phyloP scores from a whole-genome alignment of 805 yeast genomes.

The Maudiozyma serrabonitensis region DNA sequence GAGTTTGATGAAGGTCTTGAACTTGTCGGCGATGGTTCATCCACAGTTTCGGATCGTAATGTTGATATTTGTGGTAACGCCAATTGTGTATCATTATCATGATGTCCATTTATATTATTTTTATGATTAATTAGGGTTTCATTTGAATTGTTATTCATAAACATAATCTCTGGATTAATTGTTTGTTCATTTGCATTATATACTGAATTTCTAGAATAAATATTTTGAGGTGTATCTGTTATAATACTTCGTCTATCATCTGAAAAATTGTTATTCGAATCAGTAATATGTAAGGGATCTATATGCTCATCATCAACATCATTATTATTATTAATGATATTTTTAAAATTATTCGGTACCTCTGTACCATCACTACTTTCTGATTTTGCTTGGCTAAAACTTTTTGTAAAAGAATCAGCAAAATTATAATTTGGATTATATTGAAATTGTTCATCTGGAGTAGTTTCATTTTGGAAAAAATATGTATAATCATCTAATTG shows the following conservation, averaged over 20 bases:
- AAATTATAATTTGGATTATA: slow-evolving; percentile 1
- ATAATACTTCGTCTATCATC: slow-evolving; percentile 16
- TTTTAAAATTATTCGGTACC: background rate
- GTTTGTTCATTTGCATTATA: background rate
- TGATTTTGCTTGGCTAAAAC: background rate
- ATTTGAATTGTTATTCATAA: slow-evolving; percentile 10
- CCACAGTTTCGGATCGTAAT: background rate
- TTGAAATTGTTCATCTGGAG: background rate
- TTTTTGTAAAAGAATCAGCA: background rate
- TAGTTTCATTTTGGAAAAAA: slow-evolving; percentile 5
- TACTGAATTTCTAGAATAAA: background rate
- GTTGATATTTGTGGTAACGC: background rate
- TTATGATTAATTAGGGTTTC: slow-evolving; percentile 10
- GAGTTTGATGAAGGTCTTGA: background rate
- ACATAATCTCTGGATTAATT: background rate
- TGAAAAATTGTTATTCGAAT: slow-evolving; percentile 5
- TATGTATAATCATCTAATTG: slow-evolving; percentile 14
- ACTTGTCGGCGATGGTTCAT: background rate
- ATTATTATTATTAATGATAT: background rate
- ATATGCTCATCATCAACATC: slow-evolving; percentile 1
- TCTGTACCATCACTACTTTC: background rate
- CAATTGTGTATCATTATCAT: background rate
- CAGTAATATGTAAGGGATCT: slow-evolving; percentile 2
- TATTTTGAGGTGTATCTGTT: slow-evolving; percentile 9
- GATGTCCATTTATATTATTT: background rate